These are phyloP conservation scores for Skeletonema menzelii DNA, from an alignment of 108 stramenopile species.

Conservation along the genomic window DNA sequence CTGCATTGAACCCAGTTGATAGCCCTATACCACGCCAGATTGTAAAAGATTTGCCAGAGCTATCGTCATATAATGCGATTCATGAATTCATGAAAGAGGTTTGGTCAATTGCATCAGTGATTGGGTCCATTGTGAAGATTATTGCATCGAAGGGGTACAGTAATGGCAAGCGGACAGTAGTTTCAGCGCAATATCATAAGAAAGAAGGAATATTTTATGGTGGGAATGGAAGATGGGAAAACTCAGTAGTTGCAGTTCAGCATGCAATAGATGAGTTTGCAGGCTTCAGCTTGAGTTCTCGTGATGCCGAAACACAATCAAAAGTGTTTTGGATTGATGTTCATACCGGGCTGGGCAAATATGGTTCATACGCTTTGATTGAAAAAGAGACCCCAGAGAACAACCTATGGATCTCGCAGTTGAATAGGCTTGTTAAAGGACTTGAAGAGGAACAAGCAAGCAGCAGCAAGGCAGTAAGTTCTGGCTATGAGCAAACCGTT, in stretches of 20 bases:
- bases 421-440: background rate
- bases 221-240: slow-evolving; percentile 52
- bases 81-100: background rate
- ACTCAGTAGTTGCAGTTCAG: slow-evolving; percentile 46
- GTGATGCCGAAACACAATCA: background rate
- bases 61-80: slow-evolving; percentile 24
- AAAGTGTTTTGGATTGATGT: slow-evolving; percentile 77
- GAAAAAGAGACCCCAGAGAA: slow-evolving; percentile 1
- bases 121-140: background rate
- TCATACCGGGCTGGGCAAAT: slow-evolving; percentile 77
- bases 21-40: background rate
- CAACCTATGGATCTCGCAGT: slow-evolving; percentile 8
- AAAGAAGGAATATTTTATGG: slow-evolving; percentile 73
- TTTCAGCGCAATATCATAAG: slow-evolving; percentile 78
- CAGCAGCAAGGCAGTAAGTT: slow-evolving; percentile 23
- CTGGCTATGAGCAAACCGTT: slow-evolving; percentile 50
- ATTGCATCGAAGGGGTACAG: slow-evolving; percentile 50
- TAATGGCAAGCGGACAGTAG: slow-evolving; percentile 61
- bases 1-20: slow-evolving; percentile 35
- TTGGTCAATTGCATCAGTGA: background rate
- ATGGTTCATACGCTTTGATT: slow-evolving; percentile 1
- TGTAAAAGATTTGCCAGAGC: background rate
- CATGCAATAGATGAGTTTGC: slow-evolving; percentile 37
- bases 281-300: slow-evolving; percentile 8
- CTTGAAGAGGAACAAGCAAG: slow-evolving; percentile 14